Evolutionary conservation across 2,329 filamentous ascomycete genomes (phyloP).

Genomic region (Xenoacremonium recifei): DNA sequence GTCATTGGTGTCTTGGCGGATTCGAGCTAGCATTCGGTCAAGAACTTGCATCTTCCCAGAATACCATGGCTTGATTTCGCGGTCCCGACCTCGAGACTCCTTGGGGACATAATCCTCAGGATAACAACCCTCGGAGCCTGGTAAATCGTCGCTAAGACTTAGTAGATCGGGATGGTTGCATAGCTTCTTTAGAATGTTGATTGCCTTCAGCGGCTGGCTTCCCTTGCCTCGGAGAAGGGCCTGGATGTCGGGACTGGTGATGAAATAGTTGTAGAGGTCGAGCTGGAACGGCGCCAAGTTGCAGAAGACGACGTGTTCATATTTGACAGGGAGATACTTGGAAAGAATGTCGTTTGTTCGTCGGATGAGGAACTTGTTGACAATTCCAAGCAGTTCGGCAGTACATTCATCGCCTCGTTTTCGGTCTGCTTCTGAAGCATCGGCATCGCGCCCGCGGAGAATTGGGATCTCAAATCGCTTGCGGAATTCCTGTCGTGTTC

Average conservation of each 20-base stretch:
- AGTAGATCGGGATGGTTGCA: conserved; percentile 97
- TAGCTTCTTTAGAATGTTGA: conserved; percentile 94
- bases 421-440: conserved; percentile 78
- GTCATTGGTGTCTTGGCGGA: conserved; percentile 94
- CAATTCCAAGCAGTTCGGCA: conserved; percentile 73
- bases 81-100: conserved; percentile 81
- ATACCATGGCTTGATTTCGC: conserved; percentile 93
- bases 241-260: conserved; percentile 92
- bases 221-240: conserved; percentile 89
- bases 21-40: conserved; percentile 95
- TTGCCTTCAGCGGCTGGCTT: conserved; percentile 93
- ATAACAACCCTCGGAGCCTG: conserved; percentile 78
- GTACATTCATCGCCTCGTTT: conserved; percentile 82
- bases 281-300: conserved; percentile 90
- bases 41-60: conserved; percentile 98
- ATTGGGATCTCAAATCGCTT: conserved; percentile 95
- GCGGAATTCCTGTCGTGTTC: conserved; percentile 85
- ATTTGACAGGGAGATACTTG: conserved; percentile 97
- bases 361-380: conserved; percentile 98
- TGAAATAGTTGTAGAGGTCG: conserved; percentile 94
- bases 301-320: conserved; percentile 98
- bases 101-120: conserved; percentile 88
- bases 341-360: conserved; percentile 97
- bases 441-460: conserved; percentile 84
- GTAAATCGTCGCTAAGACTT: conserved; percentile 77